Base-by-base conservation (phyloP, 441 rosid species). In the Corymbia citriodora region DNA sequence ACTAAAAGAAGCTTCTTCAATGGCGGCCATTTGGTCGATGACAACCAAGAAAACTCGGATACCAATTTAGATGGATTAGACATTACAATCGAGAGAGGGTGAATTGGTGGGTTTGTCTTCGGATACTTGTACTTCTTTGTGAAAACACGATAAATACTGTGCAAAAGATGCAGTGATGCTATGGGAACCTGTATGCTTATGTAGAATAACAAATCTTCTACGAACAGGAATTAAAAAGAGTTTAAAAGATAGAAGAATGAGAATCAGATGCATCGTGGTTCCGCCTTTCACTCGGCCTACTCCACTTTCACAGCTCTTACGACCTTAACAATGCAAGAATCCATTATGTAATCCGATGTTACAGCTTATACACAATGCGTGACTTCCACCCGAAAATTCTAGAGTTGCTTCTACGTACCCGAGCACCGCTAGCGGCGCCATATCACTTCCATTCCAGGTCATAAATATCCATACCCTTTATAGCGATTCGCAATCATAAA, bases 141-240 rank as follows among this genome's bases (percentile, higher is more conserved):
- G 81, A 70, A 33, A 10, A 33, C 3, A 13, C 18, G 48, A 33
- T 33, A 11, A 25, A 36, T 2, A 4, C 3, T 33, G 2, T 0
- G 81, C 18, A 70, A 21, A 70, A 33, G 14, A 2, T 33, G 48
- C 25, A 18, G 13, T 0, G 13, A 25, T 17, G 19, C 45, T 36
- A 33, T 10, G 4, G 13, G 23, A 59, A 23, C n/a, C 3, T 59
- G 29, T 59, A 1, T 23, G 10, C 29, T 59, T 23, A 59, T 25
- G 65, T 12, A 59, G 29, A 59, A 59, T 70, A 21, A 33, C 25
- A 36, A 18, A 33, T 18, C 13, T 70, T 33, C 48, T 9, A 70
- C 10, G 23, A 33, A 36, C 27, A 33, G 45, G 36, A 70, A 33
- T 70, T 5, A 7, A 70, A 23, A 70, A 70, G 48, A 70, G 4